Percentiles rank a stretch among this genome's conserved stretches.
phyloP scores from a whole-genome alignment of 495 filamentous ascomycete genomes.

The Oleoguttula mirabilis region DNA sequence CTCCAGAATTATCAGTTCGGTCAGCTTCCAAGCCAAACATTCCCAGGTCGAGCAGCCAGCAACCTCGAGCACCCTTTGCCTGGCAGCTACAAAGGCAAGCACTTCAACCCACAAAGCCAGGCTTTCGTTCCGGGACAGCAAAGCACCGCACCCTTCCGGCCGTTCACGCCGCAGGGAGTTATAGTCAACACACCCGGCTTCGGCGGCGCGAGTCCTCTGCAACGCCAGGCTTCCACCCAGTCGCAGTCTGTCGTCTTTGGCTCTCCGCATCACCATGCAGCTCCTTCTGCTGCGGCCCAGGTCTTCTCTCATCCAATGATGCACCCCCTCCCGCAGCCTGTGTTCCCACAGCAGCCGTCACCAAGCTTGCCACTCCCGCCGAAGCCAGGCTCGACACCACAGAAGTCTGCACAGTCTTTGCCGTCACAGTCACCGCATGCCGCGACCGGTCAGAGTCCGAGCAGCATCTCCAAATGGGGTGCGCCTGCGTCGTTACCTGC shows the following conservation, averaged over 20 bases:
- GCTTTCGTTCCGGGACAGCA: slow-evolving; percentile 58
- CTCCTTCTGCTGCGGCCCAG: not conserved
- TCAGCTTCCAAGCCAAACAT: slow-evolving; percentile 59
- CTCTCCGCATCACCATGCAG: slow-evolving; percentile 7
- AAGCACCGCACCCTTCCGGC: slow-evolving; percentile 21
- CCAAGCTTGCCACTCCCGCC: slow-evolving; percentile 10
- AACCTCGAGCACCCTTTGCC: slow-evolving; percentile 58
- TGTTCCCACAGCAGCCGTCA: slow-evolving; percentile 19
- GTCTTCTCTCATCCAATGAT: slow-evolving; percentile 10
- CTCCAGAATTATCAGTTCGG: slow-evolving; percentile 59
- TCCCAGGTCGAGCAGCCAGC: slow-evolving; percentile 46
- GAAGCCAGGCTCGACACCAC: slow-evolving; percentile 6
- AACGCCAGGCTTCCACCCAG: slow-evolving; percentile 10
- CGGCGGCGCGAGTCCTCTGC: slow-evolving; percentile 1
- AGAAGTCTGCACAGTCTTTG: slow-evolving; percentile 1
- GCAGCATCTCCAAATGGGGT: slow-evolving; percentile 35
- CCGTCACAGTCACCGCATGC: not conserved
- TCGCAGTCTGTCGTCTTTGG: slow-evolving; percentile 6
- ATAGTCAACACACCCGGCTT: not conserved
- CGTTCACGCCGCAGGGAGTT: slow-evolving; percentile 23
- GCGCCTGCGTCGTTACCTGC: slow-evolving; percentile 32
- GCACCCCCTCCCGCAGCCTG: slow-evolving; percentile 23
- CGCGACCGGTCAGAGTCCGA: slow-evolving; percentile 5
- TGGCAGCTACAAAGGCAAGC: slow-evolving; percentile 67
- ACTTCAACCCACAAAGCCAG: slow-evolving; percentile 87